Base-by-base conservation (phyloP, 2,329 filamentous ascomycete species). In the Monosporascus sp. region DNA sequence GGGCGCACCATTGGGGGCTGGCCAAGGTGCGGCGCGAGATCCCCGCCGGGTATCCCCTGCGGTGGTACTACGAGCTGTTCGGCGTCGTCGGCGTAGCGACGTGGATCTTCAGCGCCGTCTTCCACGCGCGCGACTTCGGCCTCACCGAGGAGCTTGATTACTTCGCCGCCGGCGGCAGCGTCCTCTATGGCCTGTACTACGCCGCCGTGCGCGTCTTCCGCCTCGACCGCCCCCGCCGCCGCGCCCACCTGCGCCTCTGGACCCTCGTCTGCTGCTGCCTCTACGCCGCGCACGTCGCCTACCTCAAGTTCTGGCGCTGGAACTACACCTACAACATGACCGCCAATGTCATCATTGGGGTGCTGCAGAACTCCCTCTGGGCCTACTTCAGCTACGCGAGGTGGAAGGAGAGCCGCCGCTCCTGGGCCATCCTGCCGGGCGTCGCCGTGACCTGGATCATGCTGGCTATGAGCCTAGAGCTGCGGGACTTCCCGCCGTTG, bases 251-350 rank as follows among this genome's bases (percentile, higher is more conserved):
- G 51, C 78, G 88, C 47, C 67, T 82, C 22, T 97, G 92, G 93
- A 92, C 90, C 1, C 65, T 78, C 14, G 60, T 89, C 7, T 99
- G 94, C 68, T 68, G 82, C 26, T 58, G 73, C 15, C 72, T 96
- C 50, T 99, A 96, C 70, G 66, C 78, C 26, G 75, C 81, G 51
- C 94, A 99, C 68, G 84, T 97, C 48, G 80, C 77, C 46, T 99
- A 96, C 70, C 78, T 99, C 51, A 90, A 87, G 66, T 83, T 91
- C 61, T 89, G 92, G 77, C 77, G 79, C 18, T 99, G 94, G 89
- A 89, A 97, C 71, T 99, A 99, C 70, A 88, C 87, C 5, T 99
- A 99, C 74, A 99, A 99, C 69, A 97, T 99, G 91, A 85, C 88
- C 1, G 94, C 92, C 50, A 99, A 97, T 65, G 89, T 99, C 20